A percentile compares a stretch with the other conserved stretches of the same genome.
Conservation (phyloP, 331 rosid genomes). For the Pyracantha coccinea region DNA sequence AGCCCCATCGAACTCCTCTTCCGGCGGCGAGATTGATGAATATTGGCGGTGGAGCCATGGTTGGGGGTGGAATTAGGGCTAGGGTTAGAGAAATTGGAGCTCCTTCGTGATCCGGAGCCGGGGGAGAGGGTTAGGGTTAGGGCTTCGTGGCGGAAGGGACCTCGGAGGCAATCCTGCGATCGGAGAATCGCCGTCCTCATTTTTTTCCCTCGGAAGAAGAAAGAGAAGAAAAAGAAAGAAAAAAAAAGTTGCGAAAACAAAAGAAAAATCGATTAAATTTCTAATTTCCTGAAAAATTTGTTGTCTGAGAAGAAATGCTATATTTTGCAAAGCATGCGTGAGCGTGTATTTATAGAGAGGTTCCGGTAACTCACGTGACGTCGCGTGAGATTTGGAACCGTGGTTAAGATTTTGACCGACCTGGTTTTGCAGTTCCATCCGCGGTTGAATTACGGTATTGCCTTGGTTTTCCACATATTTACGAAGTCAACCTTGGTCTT, state of each 20-base stretch:
- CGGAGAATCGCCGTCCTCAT: conserved; percentile 54
- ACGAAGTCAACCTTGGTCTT: background rate
- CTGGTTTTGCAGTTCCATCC: background rate
- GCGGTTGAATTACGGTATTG: background rate
- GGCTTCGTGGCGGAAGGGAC: conserved; percentile 30
- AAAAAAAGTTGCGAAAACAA: background rate
- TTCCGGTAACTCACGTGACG: background rate
- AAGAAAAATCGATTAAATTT: background rate
- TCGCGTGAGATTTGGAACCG: background rate
- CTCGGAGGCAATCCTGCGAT: conserved; percentile 43
- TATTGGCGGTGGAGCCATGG: conserved; percentile 1
- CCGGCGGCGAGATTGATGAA: conserved; percentile 33
- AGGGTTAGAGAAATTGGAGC: conserved; percentile 7
- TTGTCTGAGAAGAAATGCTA: background rate
- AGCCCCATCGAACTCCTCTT: conserved; percentile 38
- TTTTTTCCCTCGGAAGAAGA: background rate
- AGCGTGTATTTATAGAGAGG: background rate
- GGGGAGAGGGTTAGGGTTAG: conserved; percentile 11
- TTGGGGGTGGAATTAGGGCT: conserved; percentile 11
- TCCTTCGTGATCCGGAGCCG: conserved; percentile 14
- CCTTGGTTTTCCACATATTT: background rate
- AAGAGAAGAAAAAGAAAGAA: background rate
- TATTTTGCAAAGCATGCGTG: background rate
- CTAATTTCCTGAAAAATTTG: background rate
- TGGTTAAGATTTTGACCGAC: background rate